phyloP scores from a whole-genome alignment of 179 eudicot species.

The Actinidia arguta region DNA sequence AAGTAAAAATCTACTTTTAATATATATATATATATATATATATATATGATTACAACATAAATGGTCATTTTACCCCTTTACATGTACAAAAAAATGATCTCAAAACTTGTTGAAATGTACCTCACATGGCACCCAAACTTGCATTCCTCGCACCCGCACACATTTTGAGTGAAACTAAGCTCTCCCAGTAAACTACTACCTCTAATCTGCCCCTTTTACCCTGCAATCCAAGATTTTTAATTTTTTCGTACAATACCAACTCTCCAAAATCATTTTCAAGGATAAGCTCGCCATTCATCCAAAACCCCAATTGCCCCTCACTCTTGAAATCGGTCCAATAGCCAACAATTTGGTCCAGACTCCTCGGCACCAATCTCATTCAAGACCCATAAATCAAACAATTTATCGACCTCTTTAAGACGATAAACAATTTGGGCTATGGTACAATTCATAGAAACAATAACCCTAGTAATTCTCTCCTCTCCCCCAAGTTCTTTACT shows the following conservation, averaged over 20 bases:
- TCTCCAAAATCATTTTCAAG: neutral
- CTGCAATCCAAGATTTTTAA: constrained; percentile 8
- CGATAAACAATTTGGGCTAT: constrained; percentile 7
- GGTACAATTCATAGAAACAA: constrained; percentile 6
- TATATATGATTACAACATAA: too few species aligned
- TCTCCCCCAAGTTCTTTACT: constrained; percentile 7
- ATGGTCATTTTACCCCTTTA: too few species aligned
- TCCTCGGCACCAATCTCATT: neutral
- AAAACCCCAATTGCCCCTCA: constrained; percentile 8
- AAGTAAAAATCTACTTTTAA: too few species aligned
- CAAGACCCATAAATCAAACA: constrained; percentile 6
- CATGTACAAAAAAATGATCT: too few species aligned
- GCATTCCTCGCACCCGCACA: too few species aligned
- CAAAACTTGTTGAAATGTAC: too few species aligned
- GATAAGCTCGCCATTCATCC: neutral
- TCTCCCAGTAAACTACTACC: constrained; percentile 1
- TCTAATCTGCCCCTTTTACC: constrained; percentile 18
- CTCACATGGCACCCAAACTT: too few species aligned
- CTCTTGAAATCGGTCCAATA: neutral
- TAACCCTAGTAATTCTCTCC: neutral
- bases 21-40: too few species aligned
- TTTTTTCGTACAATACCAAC: neutral
- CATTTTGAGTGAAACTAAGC: constrained; percentile 7
- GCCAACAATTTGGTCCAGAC: constrained; percentile 1
- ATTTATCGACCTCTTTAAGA: neutral